Conservation (phyloP, 2,329 filamentous ascomycete species). For the Colletotrichum australisinense region DNA sequence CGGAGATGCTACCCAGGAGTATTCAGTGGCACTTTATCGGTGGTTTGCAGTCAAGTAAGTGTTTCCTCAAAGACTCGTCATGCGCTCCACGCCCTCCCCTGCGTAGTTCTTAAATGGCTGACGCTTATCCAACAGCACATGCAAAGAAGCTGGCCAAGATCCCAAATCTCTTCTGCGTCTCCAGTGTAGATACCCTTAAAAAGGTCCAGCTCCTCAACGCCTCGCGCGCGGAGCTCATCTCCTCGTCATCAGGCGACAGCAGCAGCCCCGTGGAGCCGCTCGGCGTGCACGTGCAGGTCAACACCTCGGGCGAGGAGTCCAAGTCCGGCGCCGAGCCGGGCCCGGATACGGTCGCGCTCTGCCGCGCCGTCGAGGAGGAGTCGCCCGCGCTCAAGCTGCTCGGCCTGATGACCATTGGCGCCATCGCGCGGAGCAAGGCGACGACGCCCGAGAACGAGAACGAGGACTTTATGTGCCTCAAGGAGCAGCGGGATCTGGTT, state of each 20-base stretch:
- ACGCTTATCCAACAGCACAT: conserved; percentile 72
- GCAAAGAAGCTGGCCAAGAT: conserved; percentile 89
- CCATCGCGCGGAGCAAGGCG: conserved; percentile 85
- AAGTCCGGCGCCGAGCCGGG: conserved; percentile 86
- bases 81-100: neutral
- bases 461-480: conserved; percentile 83
- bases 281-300: conserved; percentile 90
- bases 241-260: conserved; percentile 44
- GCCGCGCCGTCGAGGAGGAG: conserved; percentile 74
- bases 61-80: neutral
- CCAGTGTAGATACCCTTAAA: conserved; percentile 87
- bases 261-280: conserved; percentile 58
- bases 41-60: conserved; percentile 80
- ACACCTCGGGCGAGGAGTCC: conserved; percentile 87
- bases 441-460: conserved; percentile 84
- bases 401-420: conserved; percentile 97
- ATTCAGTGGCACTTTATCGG: conserved; percentile 98
- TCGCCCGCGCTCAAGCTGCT: conserved; percentile 81
- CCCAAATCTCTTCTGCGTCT: conserved; percentile 90
- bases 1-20: conserved; percentile 77
- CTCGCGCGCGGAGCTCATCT: conserved; percentile 71
- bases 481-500: conserved; percentile 77
- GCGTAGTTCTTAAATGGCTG: neutral
- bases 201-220: conserved; percentile 88
- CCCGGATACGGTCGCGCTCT: conserved; percentile 71